A percentile compares a stretch with the other conserved stretches of the same genome.
phyloP scores from a whole-genome alignment of 2,329 filamentous ascomycete species.

The Tolypocladium ophioglossoides region DNA sequence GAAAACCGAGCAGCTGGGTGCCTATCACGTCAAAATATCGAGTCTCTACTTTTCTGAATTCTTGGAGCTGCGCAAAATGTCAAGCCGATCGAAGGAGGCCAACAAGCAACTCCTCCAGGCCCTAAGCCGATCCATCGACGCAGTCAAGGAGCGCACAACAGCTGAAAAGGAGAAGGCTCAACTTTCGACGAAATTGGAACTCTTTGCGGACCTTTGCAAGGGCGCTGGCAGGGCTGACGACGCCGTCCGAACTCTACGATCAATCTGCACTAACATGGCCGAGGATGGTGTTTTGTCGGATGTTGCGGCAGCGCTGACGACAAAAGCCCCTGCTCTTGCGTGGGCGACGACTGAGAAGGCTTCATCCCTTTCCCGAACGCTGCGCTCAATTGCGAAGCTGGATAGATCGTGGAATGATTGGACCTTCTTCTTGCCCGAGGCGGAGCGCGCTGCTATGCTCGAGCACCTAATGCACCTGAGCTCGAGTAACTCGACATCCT shows the following conservation, averaged over 20 bases:
- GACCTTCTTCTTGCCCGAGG: conserved; percentile 39
- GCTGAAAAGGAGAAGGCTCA: conserved; percentile 49
- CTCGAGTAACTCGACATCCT: conserved; percentile 22
- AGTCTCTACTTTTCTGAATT: conserved; percentile 61
- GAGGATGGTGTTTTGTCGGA: conserved; percentile 44
- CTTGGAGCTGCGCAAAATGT: conserved; percentile 35
- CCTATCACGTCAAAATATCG: conserved; percentile 55
- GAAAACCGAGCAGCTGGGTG: conserved; percentile 22
- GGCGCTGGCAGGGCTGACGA: conserved; percentile 41
- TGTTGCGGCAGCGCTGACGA: conserved; percentile 39
- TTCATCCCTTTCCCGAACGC: conserved; percentile 44
- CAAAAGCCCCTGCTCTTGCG: conserved; percentile 36
- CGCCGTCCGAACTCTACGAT: conserved; percentile 45
- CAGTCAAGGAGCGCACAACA: conserved; percentile 42
- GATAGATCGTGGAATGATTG: conserved; percentile 46
- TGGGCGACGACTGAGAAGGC: conserved; percentile 43
- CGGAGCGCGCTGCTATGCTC: conserved; percentile 45
- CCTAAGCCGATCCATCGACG: conserved; percentile 53
- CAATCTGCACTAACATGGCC: conserved; percentile 52
- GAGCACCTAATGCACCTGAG: conserved; percentile 49
- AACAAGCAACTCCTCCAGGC: conserved; percentile 39
- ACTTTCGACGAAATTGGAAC: conserved; percentile 53
- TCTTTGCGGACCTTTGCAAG: conserved; percentile 51
- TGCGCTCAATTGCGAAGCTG: conserved; percentile 50
- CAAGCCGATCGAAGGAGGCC: conserved; percentile 23